Conservation (phyloP, 441 rosid genomes). For the Populus hybrid region DNA sequence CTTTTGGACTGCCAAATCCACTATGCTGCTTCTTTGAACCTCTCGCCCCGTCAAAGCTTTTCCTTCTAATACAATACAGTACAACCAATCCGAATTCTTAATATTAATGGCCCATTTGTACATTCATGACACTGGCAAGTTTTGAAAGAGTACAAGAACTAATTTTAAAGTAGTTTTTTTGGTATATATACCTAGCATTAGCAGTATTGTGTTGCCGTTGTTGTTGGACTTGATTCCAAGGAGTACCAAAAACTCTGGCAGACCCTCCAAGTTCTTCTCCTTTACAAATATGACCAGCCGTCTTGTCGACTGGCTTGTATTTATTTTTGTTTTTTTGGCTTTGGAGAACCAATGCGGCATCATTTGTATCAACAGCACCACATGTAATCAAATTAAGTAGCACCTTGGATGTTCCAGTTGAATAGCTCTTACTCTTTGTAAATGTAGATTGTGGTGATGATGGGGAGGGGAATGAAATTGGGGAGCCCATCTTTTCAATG, state of each 20-base stretch:
- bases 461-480: slow-evolving; percentile 21
- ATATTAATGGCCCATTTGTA: neutral
- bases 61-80: slow-evolving; percentile 20
- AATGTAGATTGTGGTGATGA: slow-evolving; percentile 18
- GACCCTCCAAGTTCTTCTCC: slow-evolving; percentile 24
- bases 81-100: neutral
- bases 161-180: too few species aligned
- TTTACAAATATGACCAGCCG: neutral
- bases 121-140: neutral
- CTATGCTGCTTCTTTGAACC: slow-evolving; percentile 32
- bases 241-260: slow-evolving; percentile 22
- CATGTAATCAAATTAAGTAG: slow-evolving; percentile 49
- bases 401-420: slow-evolving; percentile 38
- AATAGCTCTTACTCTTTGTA: slow-evolving; percentile 31
- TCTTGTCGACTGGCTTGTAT: neutral
- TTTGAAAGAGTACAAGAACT: neutral
- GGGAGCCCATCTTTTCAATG: slow-evolving; percentile 4
- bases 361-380: slow-evolving; percentile 48
- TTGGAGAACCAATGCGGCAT: slow-evolving; percentile 35
- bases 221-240: slow-evolving; percentile 23
- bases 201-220: slow-evolving; percentile 30
- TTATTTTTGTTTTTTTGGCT: slow-evolving; percentile 12
- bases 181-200: neutral
- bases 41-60: slow-evolving; percentile 38
- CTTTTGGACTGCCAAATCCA: slow-evolving; percentile 32